These are phyloP conservation scores for Ramularia endophylla DNA, from an alignment of 2,329 filamentous ascomycete species.

Conservation along the genomic window DNA sequence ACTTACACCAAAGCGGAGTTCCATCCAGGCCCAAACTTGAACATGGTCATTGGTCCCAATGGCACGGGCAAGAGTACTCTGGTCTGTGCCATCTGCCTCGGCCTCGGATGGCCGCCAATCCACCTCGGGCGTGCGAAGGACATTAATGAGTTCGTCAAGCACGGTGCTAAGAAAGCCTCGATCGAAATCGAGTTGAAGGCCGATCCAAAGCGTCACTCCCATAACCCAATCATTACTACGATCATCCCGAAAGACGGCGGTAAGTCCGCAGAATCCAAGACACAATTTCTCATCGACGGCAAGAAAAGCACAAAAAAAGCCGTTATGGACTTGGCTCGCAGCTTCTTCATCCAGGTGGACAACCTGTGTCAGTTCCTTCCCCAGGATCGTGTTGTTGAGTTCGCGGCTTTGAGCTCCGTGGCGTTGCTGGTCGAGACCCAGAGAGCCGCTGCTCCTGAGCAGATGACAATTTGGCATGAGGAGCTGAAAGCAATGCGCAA, in stretches of 20 bases:
- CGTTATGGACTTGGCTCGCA: constrained; percentile 61
- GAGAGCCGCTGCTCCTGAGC: constrained; percentile 73
- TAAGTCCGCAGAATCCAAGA: constrained; percentile 52
- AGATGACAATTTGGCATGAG: constrained; percentile 75
- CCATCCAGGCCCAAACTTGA: constrained; percentile 81
- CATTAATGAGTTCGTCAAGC: constrained; percentile 86
- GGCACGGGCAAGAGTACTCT: constrained; percentile 96
- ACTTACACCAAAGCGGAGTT: constrained; percentile 93
- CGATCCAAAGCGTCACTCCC: constrained; percentile 46
- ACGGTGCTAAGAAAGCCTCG: constrained; percentile 67
- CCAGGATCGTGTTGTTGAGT: constrained; percentile 92
- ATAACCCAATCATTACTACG: constrained; percentile 69
- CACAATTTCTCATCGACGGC: constrained; percentile 72
- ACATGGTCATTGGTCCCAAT: constrained; percentile 99
- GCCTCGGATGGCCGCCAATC: constrained; percentile 75
- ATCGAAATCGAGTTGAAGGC: constrained; percentile 89
- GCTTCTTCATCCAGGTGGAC: constrained; percentile 88
- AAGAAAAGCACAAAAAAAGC: constrained; percentile 54
- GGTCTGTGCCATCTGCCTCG: constrained; percentile 93
- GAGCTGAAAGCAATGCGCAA: constrained; percentile 65
- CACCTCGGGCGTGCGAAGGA: constrained; percentile 81
- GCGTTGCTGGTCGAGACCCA: constrained; percentile 81
- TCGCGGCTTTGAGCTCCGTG: constrained; percentile 74
- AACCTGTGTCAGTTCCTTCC: constrained; percentile 97
- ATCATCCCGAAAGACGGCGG: constrained; percentile 69